Base-by-base conservation (phyloP, 805 yeast genomes). In the Lipomyces chichibuensis region DNA sequence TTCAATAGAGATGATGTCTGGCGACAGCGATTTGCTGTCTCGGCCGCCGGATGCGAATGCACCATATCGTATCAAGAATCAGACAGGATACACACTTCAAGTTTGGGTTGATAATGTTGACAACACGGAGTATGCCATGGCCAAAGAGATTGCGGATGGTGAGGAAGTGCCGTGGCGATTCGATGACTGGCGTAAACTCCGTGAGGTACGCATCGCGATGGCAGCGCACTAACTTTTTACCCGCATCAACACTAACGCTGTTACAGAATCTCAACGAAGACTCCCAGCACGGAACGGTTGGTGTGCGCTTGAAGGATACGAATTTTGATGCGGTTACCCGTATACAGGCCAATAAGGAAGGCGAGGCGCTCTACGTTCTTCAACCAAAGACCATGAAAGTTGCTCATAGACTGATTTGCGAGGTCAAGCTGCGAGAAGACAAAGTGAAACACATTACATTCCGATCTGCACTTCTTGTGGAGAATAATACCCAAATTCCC, bases 111-210 rank as follows among this genome's bases (percentile, higher is more conserved):
- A 89, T 39, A 81, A 78, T 9, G 74, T 75, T 37, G 73, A 74
- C 2, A 75, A 77, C 1, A 75, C 55, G 35, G 71, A 37, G 71
- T 70, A 13, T 51, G 74, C 32, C 66, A 74, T 39, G 71, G 77
- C 64, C 54, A 78, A 62, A 71, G 73, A 58, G 71, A 79, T 77
- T 58, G 77, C 80, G 52, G 81, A 86, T 61, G 84, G 84, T 1
- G 85, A 84, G 4, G 77, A 78, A 3, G 75, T 85, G 3, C 89
- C 91, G 0, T 95, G 98, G 98, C 87, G 92, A 53, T 96, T 96
- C 80, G 97, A 93, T 74, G 97, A 94, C 75, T 95, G 98, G 98
- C 83, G 91, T 69, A 83, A 83, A 37, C 84, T 92, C 29, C 87
- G 99, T 77, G 97, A 94, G 74, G 86, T 63, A 51, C n/a, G 64